Evolutionary conservation across 305 asterid genomes (phyloP).

Genomic region (Fraxinus platypoda): DNA sequence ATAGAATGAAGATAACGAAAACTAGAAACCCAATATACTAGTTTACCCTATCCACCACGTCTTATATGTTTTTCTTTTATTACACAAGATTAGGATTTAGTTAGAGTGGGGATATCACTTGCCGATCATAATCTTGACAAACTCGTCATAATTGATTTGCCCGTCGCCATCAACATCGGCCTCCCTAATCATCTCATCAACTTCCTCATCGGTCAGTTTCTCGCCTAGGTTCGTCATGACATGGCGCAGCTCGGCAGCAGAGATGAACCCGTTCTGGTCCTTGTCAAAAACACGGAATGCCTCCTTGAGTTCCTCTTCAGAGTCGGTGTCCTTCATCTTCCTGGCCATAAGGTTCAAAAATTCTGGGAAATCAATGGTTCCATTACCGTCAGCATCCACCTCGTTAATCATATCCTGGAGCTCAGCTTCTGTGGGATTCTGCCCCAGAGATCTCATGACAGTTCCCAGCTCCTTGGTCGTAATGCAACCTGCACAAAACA

Average conservation of each 20-base stretch:
- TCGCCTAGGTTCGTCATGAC: conserved; percentile 34
- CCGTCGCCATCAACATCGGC: conserved; percentile 37
- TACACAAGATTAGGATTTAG: not conserved
- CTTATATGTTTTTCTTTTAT: conserved; percentile 7
- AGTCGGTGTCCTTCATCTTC: conserved; percentile 38
- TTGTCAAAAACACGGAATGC: conserved; percentile 36
- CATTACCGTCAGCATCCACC: conserved; percentile 38
- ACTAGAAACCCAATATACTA: conserved; percentile 29
- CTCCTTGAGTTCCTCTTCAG: conserved; percentile 36
- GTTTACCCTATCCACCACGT: conserved; percentile 25
- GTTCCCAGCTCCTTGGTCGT: conserved; percentile 39
- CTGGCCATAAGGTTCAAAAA: conserved; percentile 36
- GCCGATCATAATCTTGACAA: conserved; percentile 33
- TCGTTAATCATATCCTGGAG: conserved; percentile 37
- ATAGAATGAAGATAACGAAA: conserved; percentile 17
- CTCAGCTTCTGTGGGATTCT: conserved; percentile 38
- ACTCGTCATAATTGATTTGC: conserved; percentile 33
- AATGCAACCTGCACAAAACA: conserved; percentile 27
- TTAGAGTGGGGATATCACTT: conserved; percentile 20
- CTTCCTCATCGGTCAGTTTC: conserved; percentile 35
- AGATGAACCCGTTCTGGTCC: conserved; percentile 37
- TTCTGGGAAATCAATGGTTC: conserved; percentile 35
- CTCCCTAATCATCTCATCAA: conserved; percentile 35
- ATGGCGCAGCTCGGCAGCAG: conserved; percentile 39
- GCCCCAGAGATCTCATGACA: conserved; percentile 37